phyloP scores from a whole-genome alignment of 1,139 yeast species.

The Blastobotrys arbuscula region DNA sequence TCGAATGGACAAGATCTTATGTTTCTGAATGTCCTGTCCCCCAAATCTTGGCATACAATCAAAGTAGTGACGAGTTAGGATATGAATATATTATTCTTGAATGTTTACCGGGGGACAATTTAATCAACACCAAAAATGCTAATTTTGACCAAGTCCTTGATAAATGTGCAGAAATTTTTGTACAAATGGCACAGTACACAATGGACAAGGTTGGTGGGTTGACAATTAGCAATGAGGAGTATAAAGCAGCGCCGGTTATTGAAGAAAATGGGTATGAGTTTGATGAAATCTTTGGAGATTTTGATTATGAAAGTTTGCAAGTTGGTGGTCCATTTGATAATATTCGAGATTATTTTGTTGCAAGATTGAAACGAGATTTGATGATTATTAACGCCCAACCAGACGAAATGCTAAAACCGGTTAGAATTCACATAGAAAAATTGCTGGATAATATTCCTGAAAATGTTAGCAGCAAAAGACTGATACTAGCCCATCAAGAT shows the following conservation, averaged over 20 bases:
- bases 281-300: not conserved
- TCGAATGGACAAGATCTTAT: slow-evolving; percentile 8
- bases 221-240: slow-evolving; percentile 1
- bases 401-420: not conserved
- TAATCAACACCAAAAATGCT: not conserved
- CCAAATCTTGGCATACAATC: slow-evolving; percentile 6
- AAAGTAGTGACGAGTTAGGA: slow-evolving; percentile 5
- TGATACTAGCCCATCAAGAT: slow-evolving; percentile 14
- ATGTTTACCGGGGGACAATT: slow-evolving; percentile 5
- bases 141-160: slow-evolving; percentile 1
- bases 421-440: not conserved
- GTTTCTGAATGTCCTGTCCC: slow-evolving; percentile 9
- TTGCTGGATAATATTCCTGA: not conserved
- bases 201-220: slow-evolving; percentile 11
- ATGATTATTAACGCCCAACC: not conserved
- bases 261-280: slow-evolving; percentile 11
- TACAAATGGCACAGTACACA: slow-evolving; percentile 6
- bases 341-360: slow-evolving; percentile 1
- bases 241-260: slow-evolving; percentile 7
- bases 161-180: slow-evolving; percentile 8
- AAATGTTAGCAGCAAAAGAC: slow-evolving; percentile 1
- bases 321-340: slow-evolving; percentile 13
- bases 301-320: slow-evolving; percentile 7
- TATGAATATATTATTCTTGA: slow-evolving; percentile 7
- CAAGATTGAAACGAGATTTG: slow-evolving; percentile 10